Evolutionary conservation across 225 moss, liverwort and hornwort genomes (phyloP).

Genomic region (Climacium dendroides): DNA sequence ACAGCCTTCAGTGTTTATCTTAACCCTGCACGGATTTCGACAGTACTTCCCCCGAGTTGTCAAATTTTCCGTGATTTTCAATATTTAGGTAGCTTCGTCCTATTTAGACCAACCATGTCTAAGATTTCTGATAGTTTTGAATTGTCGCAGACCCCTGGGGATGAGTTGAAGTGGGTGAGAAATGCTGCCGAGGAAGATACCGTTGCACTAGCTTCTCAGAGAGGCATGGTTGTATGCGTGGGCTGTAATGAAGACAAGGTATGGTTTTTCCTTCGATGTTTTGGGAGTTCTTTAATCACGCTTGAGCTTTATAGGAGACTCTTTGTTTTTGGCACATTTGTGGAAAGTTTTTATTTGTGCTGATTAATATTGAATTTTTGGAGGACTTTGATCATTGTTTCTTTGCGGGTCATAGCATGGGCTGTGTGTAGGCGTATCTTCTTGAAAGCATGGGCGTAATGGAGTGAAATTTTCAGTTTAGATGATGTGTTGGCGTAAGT

Average conservation of each 20-base stretch:
- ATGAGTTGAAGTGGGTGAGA: constrained; percentile 94
- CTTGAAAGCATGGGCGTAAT: background rate
- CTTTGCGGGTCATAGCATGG: background rate
- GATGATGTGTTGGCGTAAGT: background rate
- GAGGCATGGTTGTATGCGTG: constrained; percentile 86
- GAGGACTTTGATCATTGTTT: background rate
- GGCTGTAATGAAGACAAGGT: constrained; percentile 87
- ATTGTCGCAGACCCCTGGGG: constrained; percentile 60
- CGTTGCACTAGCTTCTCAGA: constrained; percentile 74
- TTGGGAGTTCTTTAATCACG: background rate
- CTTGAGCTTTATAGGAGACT: background rate
- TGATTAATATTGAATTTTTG: background rate
- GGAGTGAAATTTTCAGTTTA: background rate
- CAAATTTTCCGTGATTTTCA: background rate
- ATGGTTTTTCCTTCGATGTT: background rate
- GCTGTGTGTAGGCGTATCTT: background rate
- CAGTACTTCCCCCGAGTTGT: background rate
- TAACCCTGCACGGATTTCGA: background rate
- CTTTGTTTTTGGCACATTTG: background rate
- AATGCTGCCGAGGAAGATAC: constrained; percentile 89
- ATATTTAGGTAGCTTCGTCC: background rate
- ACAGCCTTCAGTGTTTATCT: background rate
- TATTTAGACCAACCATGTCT: background rate
- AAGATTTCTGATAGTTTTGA: background rate
- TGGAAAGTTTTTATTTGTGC: background rate